These are phyloP conservation scores for Fusarium sp. DNA, from an alignment of 2,329 filamentous ascomycete genomes.

Conservation along the genomic window DNA sequence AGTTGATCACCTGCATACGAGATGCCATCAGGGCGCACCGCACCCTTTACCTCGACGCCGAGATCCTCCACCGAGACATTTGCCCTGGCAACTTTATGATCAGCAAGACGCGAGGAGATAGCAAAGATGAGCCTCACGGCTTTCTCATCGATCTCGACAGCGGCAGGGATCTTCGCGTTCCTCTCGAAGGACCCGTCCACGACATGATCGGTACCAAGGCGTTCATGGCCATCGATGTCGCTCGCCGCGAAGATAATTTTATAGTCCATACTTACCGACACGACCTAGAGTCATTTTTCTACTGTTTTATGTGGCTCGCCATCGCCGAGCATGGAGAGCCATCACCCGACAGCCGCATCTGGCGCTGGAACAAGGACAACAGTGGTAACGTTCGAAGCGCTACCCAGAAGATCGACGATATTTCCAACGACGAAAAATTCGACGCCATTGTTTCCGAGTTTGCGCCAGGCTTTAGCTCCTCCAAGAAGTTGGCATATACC, in stretches of 20 bases:
- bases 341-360: conserved; percentile 2
- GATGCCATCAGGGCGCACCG: conserved; percentile 53
- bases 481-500: neutral
- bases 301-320: conserved; percentile 37
- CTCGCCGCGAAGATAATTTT: neutral
- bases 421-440: neutral
- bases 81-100: conserved; percentile 55
- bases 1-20: conserved; percentile 50
- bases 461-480: neutral
- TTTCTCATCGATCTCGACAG: conserved; percentile 39
- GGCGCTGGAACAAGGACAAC: neutral
- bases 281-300: conserved; percentile 47
- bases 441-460: neutral
- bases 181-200: conserved; percentile 32
- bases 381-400: neutral
- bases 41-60: conserved; percentile 48
- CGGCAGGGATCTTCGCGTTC: conserved; percentile 26
- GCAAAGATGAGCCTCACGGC: conserved; percentile 34
- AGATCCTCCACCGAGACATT: conserved; percentile 53
- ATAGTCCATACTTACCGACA: conserved; percentile 38
- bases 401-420: conserved; percentile 1
- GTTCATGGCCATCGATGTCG: conserved; percentile 45
- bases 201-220: conserved; percentile 31
- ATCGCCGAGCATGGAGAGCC: neutral
- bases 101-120: neutral